phyloP scores from a whole-genome alignment of 192 early-diverging fungal species.

The Entomortierella parvispora region DNA sequence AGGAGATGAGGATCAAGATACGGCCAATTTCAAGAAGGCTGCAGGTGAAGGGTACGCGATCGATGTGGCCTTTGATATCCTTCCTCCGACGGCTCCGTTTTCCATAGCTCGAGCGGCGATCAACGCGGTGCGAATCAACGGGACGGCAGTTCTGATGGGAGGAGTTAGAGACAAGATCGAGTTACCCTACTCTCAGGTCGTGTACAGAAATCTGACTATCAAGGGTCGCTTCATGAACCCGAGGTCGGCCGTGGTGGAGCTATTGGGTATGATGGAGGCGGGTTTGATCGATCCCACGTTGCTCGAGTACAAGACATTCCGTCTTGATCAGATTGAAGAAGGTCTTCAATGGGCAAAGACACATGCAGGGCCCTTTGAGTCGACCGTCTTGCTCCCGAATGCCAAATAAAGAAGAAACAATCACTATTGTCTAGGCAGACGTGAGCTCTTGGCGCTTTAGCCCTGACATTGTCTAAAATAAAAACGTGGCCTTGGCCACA shows the following conservation, averaged over 20 bases:
- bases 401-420: no score
- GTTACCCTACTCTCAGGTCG: slow-evolving; percentile 21
- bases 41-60: slow-evolving; percentile 37
- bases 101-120: slow-evolving; percentile 19
- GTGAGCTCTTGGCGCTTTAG: no score
- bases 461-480: no score
- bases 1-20: slow-evolving; percentile 30
- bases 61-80: slow-evolving; percentile 35
- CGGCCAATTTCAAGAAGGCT: slow-evolving; percentile 9
- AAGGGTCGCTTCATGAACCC: slow-evolving; percentile 48
- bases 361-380: neutral
- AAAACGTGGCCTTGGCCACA: no score
- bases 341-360: slow-evolving; percentile 10
- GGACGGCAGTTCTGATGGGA: slow-evolving; percentile 26
- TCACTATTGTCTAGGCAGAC: no score
- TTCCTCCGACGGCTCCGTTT: slow-evolving; percentile 22
- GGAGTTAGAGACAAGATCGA: slow-evolving; percentile 13
- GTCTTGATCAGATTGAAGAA: slow-evolving; percentile 9
- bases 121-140: slow-evolving; percentile 13
- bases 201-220: slow-evolving; percentile 32
- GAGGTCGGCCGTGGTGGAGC: slow-evolving; percentile 9
- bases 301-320: slow-evolving; percentile 5
- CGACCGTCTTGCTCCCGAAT: slow-evolving; percentile 6
- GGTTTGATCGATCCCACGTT: slow-evolving; percentile 23
- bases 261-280: slow-evolving; percentile 33